A percentile compares a stretch with the other conserved stretches of the same genome.
Conservation (phyloP, 441 rosid species). For the Raphanus hybrid region DNA sequence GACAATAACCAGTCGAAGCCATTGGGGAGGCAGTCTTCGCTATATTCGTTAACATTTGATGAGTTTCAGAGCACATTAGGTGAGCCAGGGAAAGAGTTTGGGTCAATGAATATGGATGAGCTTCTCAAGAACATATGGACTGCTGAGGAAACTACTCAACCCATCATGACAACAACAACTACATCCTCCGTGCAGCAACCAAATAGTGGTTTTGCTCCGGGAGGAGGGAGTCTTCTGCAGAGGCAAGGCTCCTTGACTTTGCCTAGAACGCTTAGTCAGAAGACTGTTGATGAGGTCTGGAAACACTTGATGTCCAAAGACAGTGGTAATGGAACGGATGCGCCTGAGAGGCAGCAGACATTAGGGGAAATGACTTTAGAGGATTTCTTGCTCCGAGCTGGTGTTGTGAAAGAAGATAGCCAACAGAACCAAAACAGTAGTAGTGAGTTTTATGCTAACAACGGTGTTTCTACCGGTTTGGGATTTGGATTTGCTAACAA, state of each 20-base stretch:
- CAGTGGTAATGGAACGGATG: constrained; percentile 33
- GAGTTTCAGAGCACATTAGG: constrained; percentile 67
- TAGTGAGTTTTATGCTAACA: constrained; percentile 39
- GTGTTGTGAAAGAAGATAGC: constrained; percentile 58
- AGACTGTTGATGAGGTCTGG: constrained; percentile 77
- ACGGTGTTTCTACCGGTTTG: constrained; percentile 31
- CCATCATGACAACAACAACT: constrained; percentile 44
- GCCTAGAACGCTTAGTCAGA: constrained; percentile 71
- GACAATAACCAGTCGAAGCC: constrained; percentile 25
- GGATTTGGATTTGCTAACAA: constrained; percentile 44
- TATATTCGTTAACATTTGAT: constrained; percentile 65
- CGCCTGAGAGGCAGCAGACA: constrained; percentile 60
- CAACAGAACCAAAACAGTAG: constrained; percentile 40
- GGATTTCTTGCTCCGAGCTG: constrained; percentile 64
- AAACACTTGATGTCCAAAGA: constrained; percentile 51
- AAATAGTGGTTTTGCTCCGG: constrained; percentile 38
- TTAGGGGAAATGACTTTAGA: constrained; percentile 69
- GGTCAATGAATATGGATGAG: constrained; percentile 84
- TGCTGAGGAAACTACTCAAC: constrained; percentile 66
- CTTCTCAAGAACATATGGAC: constrained; percentile 66
- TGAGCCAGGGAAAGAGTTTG: constrained; percentile 70
- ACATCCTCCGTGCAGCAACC: constrained; percentile 20
- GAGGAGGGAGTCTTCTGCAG: constrained; percentile 51
- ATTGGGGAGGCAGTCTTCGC: constrained; percentile 58
- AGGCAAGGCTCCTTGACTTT: constrained; percentile 70